Conservation (phyloP, 352 stramenopile species). For the Pythium phragmitis region DNA sequence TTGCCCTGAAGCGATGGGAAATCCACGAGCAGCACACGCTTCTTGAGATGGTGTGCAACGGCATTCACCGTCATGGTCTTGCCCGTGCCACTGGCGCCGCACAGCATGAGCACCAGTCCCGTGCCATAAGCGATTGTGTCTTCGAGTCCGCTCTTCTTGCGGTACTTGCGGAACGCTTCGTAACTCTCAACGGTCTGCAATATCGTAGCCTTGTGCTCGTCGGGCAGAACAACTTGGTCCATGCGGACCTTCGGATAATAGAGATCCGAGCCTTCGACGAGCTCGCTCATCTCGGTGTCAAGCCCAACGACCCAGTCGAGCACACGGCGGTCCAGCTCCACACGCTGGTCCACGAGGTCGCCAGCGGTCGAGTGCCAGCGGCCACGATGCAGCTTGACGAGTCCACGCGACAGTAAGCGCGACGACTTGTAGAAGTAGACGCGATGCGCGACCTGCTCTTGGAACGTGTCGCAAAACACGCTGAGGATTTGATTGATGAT, state of each 20-base stretch:
- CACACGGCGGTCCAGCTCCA: slow-evolving; percentile 83
- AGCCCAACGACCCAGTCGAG: slow-evolving; percentile 87
- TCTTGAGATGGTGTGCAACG: slow-evolving; percentile 81
- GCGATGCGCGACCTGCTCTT: slow-evolving; percentile 83
- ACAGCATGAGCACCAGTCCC: slow-evolving; percentile 79
- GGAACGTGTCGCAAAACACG: slow-evolving; percentile 88
- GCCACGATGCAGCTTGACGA: slow-evolving; percentile 79
- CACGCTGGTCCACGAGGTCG: slow-evolving; percentile 85
- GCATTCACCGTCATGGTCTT: slow-evolving; percentile 92
- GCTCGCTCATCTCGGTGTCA: slow-evolving; percentile 89
- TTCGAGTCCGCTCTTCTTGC: slow-evolving; percentile 77
- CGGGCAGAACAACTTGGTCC: slow-evolving; percentile 82
- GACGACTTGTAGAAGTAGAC: slow-evolving; percentile 91
- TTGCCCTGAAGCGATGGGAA: slow-evolving; percentile 86
- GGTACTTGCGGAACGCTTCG: slow-evolving; percentile 74
- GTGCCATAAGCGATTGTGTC: slow-evolving; percentile 78
- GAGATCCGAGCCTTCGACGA: slow-evolving; percentile 86
- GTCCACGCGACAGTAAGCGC: slow-evolving; percentile 62
- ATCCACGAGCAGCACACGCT: slow-evolving; percentile 87
- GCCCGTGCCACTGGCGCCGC: slow-evolving; percentile 81
- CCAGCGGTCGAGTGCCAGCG: slow-evolving; percentile 82
- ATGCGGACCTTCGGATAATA: slow-evolving; percentile 84
- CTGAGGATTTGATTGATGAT: slow-evolving; percentile 89
- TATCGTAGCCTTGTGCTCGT: slow-evolving; percentile 82
- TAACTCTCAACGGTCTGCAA: slow-evolving; percentile 83